Evolutionary conservation across 352 stramenopile genomes (phyloP).

Genomic region (Pythium aquatile): DNA sequence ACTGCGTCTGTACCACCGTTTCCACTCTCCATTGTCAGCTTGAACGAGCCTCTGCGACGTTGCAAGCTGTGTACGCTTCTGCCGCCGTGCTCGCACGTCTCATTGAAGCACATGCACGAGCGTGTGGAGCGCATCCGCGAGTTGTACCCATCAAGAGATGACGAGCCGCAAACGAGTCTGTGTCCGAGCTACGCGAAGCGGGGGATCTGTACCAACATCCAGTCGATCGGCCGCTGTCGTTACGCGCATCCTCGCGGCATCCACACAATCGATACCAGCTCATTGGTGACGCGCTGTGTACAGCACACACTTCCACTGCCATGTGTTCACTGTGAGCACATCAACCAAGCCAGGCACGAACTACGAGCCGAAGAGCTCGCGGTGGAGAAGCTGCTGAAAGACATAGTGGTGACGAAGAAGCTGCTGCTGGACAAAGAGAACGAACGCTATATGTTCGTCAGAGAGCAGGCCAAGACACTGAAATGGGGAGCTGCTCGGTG

Average conservation of each 20-base stretch:
- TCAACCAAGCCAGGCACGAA: slow-evolving; percentile 28
- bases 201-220: slow-evolving; percentile 60
- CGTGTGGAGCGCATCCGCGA: slow-evolving; percentile 41
- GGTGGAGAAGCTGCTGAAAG: slow-evolving; percentile 32
- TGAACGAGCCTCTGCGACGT: slow-evolving; percentile 56
- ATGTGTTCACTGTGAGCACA: slow-evolving; percentile 57
- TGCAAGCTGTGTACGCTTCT: slow-evolving; percentile 67
- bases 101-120: slow-evolving; percentile 46
- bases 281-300: slow-evolving; percentile 39
- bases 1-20: slow-evolving; percentile 29
- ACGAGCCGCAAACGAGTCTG: slow-evolving; percentile 21
- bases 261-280: slow-evolving; percentile 51
- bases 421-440: slow-evolving; percentile 46
- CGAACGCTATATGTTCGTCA: slow-evolving; percentile 42
- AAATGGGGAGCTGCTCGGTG: slow-evolving; percentile 65
- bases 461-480: slow-evolving; percentile 38
- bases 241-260: slow-evolving; percentile 54
- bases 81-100: slow-evolving; percentile 57
- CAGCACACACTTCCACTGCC: slow-evolving; percentile 55
- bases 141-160: slow-evolving; percentile 38
- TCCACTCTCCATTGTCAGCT: slow-evolving; percentile 52
- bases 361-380: slow-evolving; percentile 21
- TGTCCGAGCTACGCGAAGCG: slow-evolving; percentile 49
- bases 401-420: slow-evolving; percentile 36
- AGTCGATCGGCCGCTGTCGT: slow-evolving; percentile 56